Percentiles rank a stretch among this genome's conserved stretches.
Conservation (phyloP, 208 protist genomes). For the Trypanosoma vivax region DNA sequence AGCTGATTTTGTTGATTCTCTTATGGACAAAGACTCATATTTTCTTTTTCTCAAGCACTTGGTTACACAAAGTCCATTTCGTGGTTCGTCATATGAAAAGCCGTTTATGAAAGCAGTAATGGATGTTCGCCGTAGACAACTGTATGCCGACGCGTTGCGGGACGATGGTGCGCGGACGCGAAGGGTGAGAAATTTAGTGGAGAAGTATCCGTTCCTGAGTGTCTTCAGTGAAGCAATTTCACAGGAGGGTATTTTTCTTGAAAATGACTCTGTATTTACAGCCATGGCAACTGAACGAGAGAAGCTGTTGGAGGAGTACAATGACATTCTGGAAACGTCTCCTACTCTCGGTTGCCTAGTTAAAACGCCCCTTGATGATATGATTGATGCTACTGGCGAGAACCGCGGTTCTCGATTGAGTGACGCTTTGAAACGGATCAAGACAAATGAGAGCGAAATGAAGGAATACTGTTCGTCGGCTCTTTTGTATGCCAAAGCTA, state of each 20-base stretch:
- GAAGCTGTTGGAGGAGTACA: slow-evolving; percentile 31
- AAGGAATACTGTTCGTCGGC: slow-evolving; percentile 22
- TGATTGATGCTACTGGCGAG: too few relatives aligned
- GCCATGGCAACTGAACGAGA: slow-evolving; percentile 32
- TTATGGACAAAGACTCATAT: slow-evolving; percentile 29
- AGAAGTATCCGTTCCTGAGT: slow-evolving; percentile 43
- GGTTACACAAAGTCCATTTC: slow-evolving; percentile 17
- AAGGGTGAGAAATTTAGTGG: slow-evolving; percentile 20
- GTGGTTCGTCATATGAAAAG: slow-evolving; percentile 10
- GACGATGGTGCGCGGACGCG: slow-evolving; percentile 18
- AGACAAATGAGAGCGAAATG: slow-evolving; percentile 23
- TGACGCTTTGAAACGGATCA: background rate
- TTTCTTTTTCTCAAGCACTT: slow-evolving; percentile 44
- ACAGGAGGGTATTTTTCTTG: slow-evolving; percentile 23
- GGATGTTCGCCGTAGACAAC: slow-evolving; percentile 34
- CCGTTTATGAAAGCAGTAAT: slow-evolving; percentile 33
- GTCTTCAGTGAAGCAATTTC: slow-evolving; percentile 7
- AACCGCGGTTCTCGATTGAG: background rate
- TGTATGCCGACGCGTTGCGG: slow-evolving; percentile 25
- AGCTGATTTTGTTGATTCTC: background rate
- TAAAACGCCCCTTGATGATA: slow-evolving; percentile 40
- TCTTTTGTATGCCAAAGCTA: slow-evolving; percentile 24
- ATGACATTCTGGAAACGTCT: slow-evolving; percentile 38
- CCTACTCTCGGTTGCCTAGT: slow-evolving; percentile 44
- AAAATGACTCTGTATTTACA: slow-evolving; percentile 36